Evolutionary conservation across 495 filamentous ascomycete species (phyloP).

Genomic region (Talaromyces nanjingensis): DNA sequence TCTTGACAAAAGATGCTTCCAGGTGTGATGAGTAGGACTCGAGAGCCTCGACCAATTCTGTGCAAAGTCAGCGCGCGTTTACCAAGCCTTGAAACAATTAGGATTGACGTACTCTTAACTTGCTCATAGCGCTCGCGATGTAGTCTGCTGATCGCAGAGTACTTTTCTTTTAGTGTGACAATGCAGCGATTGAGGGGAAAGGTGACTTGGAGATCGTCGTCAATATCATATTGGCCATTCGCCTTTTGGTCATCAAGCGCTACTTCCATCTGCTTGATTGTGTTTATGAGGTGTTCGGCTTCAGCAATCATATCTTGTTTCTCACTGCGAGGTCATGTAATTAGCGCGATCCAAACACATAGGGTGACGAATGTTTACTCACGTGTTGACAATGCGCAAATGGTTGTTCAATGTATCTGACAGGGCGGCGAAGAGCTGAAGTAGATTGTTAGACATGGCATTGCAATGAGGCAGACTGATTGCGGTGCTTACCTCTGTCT

Average conservation of each 20-base stretch:
- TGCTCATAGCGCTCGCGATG: slow-evolving; percentile 89
- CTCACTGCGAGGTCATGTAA: slow-evolving; percentile 45
- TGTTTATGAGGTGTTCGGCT: slow-evolving; percentile 74
- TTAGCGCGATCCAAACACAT: neutral
- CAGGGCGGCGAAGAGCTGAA: slow-evolving; percentile 75
- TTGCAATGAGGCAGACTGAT: neutral
- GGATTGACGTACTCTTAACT: slow-evolving; percentile 61
- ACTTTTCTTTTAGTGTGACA: slow-evolving; percentile 74
- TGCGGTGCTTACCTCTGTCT: slow-evolving; percentile 62
- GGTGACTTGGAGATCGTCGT: slow-evolving; percentile 65
- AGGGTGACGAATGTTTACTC: slow-evolving; percentile 16
- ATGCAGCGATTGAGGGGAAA: slow-evolving; percentile 76
- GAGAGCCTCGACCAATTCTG: slow-evolving; percentile 87
- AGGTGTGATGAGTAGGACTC: slow-evolving; percentile 94
- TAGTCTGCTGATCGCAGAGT: slow-evolving; percentile 65
- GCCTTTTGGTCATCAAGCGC: slow-evolving; percentile 72
- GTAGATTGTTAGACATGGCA: slow-evolving; percentile 10
- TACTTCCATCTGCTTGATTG: slow-evolving; percentile 86
- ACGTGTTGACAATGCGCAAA: slow-evolving; percentile 67
- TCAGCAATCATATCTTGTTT: slow-evolving; percentile 83
- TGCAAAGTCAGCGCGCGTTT: slow-evolving; percentile 24
- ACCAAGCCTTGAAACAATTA: neutral
- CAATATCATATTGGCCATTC: slow-evolving; percentile 51
- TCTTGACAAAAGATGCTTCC: slow-evolving; percentile 73
- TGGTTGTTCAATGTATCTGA: slow-evolving; percentile 85